Conservation (phyloP, 495 filamentous ascomycete species). For the Venustampulla echinocandica region DNA sequence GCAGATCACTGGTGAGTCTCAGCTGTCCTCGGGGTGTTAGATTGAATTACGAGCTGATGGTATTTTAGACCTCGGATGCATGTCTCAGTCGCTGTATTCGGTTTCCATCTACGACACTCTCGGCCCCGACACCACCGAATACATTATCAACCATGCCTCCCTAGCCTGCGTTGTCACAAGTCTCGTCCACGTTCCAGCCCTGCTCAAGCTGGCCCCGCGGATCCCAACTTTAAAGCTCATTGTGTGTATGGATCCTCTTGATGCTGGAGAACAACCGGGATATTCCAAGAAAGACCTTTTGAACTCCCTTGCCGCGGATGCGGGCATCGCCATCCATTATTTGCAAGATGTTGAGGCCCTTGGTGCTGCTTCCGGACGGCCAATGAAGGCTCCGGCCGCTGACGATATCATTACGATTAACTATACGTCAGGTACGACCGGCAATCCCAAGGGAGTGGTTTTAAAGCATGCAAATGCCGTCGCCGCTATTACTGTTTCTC, state of each 20-base stretch:
- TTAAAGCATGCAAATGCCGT: slow-evolving; percentile 77
- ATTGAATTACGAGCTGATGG: no score
- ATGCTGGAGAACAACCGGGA: slow-evolving; percentile 68
- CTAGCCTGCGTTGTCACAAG: slow-evolving; percentile 70
- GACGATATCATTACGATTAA: slow-evolving; percentile 88
- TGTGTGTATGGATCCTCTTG: slow-evolving; percentile 78
- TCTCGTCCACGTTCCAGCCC: slow-evolving; percentile 74
- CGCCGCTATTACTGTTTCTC: slow-evolving; percentile 53
- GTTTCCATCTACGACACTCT: slow-evolving; percentile 97
- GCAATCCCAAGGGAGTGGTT: slow-evolving; percentile 86
- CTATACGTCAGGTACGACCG: slow-evolving; percentile 95
- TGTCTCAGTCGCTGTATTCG: slow-evolving; percentile 80
- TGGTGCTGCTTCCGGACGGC: slow-evolving; percentile 56
- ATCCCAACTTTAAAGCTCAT: slow-evolving; percentile 81
- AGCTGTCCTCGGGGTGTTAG: neutral
- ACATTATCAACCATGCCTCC: slow-evolving; percentile 85
- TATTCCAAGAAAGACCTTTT: slow-evolving; percentile 72
- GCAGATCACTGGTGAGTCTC: slow-evolving; percentile 73
- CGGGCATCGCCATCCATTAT: slow-evolving; percentile 67
- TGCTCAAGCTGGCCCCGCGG: slow-evolving; percentile 74
- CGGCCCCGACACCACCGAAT: slow-evolving; percentile 82
- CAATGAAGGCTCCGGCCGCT: slow-evolving; percentile 58
- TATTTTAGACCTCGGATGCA: slow-evolving; percentile 70
- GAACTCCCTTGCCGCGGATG: slow-evolving; percentile 58
- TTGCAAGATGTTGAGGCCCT: slow-evolving; percentile 69